These are phyloP conservation scores for Colletotrichum neosansevieriae DNA, from an alignment of 2,329 filamentous ascomycete species.

Conservation along the genomic window DNA sequence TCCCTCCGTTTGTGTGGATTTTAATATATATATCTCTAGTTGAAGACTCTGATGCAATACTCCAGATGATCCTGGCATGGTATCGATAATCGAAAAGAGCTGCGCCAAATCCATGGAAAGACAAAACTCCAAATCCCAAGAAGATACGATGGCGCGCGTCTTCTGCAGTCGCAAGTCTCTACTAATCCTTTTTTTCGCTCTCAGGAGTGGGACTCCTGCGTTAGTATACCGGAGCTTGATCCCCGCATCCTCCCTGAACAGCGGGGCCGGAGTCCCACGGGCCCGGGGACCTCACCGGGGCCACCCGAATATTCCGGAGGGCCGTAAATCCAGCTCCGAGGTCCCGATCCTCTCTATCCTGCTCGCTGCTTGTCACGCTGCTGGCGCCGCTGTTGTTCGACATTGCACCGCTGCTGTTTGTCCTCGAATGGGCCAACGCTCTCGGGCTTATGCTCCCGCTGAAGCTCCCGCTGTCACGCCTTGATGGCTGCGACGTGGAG, in stretches of 20 bases:
- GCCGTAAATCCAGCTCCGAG: conserved; percentile 35
- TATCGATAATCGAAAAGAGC: conserved; percentile 30
- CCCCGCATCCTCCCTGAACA: conserved; percentile 29
- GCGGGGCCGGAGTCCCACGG: conserved; percentile 34
- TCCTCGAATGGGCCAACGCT: conserved; percentile 47
- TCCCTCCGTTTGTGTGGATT: background rate
- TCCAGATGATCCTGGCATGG: conserved; percentile 25
- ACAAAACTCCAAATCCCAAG: conserved; percentile 9
- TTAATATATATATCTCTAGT: conserved; percentile 7
- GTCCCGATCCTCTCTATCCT: conserved; percentile 32
- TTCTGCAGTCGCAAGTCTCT: background rate
- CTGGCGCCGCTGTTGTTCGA: conserved; percentile 52
- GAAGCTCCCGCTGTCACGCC: conserved; percentile 38
- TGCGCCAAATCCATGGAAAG: conserved; percentile 26
- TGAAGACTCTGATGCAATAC: conserved; percentile 15
- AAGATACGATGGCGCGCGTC: background rate
- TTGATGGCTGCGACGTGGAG: conserved; percentile 36
- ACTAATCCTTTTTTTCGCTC: too few relatives aligned
- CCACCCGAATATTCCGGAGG: conserved; percentile 37
- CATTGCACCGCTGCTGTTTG: conserved; percentile 50
- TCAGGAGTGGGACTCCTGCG: too few relatives aligned
- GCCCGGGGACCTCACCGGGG: conserved; percentile 36
- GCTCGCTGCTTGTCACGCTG: conserved; percentile 41
- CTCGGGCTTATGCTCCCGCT: conserved; percentile 42
- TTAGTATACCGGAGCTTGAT: conserved; percentile 39